Percentiles rank a stretch among this genome's conserved stretches.
These are phyloP conservation scores for Alternaria angustiovoidea DNA, from an alignment of 2,329 filamentous ascomycete species.

Conservation along the genomic window DNA sequence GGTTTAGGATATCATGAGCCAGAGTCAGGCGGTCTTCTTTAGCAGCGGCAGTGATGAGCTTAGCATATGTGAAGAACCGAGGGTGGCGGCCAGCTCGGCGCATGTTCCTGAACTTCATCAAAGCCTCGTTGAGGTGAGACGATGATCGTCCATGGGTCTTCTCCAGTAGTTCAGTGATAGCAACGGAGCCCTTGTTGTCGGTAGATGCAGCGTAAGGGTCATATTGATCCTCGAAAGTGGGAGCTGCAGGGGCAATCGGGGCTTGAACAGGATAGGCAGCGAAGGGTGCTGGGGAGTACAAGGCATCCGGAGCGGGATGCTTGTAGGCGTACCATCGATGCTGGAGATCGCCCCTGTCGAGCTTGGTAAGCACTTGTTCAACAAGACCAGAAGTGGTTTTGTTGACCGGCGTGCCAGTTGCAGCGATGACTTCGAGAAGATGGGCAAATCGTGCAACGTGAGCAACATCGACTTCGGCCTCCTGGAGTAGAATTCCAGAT, in stretches of 20 bases:
- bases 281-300: constrained; percentile 59
- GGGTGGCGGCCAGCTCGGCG: constrained; percentile 90
- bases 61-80: constrained; percentile 95
- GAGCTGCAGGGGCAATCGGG: constrained; percentile 61
- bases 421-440: constrained; percentile 66
- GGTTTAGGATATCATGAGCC: constrained; percentile 84
- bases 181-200: constrained; percentile 90
- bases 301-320: constrained; percentile 54
- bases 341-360: constrained; percentile 59
- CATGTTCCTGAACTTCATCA: constrained; percentile 89
- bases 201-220: constrained; percentile 91
- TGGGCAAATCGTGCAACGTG: constrained; percentile 68
- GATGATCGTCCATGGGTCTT: constrained; percentile 76
- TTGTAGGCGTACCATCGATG: constrained; percentile 67
- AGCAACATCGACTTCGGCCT: constrained; percentile 61
- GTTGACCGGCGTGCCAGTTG: constrained; percentile 62
- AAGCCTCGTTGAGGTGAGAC: constrained; percentile 78
- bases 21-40: constrained; percentile 83
- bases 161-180: constrained; percentile 90
- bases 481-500: constrained; percentile 58
- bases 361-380: constrained; percentile 65
- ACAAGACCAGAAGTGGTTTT: constrained; percentile 64
- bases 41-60: constrained; percentile 89
- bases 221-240: constrained; percentile 79
- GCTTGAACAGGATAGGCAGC: constrained; percentile 60